These are phyloP conservation scores for Pulveroboletus ravenelii DNA, from an alignment of 768 basidiomycete species.

Conservation along the genomic window DNA sequence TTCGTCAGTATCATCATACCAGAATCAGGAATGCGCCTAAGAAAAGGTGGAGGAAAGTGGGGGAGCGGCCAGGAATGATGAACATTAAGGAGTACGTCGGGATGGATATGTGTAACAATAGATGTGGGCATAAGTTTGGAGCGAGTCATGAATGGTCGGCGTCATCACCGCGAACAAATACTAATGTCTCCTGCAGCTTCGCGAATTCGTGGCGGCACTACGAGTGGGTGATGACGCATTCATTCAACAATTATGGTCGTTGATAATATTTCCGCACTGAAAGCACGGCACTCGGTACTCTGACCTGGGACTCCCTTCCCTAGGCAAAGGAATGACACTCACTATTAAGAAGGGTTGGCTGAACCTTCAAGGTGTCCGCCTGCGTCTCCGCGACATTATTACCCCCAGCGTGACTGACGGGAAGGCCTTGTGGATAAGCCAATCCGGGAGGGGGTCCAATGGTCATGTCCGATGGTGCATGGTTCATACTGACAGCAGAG, in stretches of 20 bases:
- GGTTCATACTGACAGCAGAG: slow-evolving; percentile 13
- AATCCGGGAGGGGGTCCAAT: slow-evolving; percentile 71
- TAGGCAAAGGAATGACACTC: slow-evolving; percentile 55
- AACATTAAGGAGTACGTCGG: slow-evolving; percentile 8
- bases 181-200: slow-evolving; percentile 24
- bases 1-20: slow-evolving; percentile 41
- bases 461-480: slow-evolving; percentile 21
- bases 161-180: slow-evolving; percentile 22
- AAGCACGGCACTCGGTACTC: slow-evolving; percentile 87
- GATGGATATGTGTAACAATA: slow-evolving; percentile 5
- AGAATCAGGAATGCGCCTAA: slow-evolving; percentile 42
- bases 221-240: slow-evolving; percentile 29
- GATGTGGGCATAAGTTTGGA: slow-evolving; percentile 2
- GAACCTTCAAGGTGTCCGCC: slow-evolving; percentile 26
- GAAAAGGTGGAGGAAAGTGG: slow-evolving; percentile 35
- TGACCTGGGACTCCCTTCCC: slow-evolving; percentile 78
- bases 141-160: slow-evolving; percentile 13
- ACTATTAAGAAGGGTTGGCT: slow-evolving; percentile 43
- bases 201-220: slow-evolving; percentile 26
- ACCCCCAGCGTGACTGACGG: slow-evolving; percentile 20
- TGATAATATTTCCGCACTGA: slow-evolving; percentile 82
- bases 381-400: slow-evolving; percentile 17
- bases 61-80: slow-evolving; percentile 31
- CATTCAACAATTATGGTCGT: slow-evolving; percentile 53
- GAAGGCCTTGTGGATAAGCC: slow-evolving; percentile 36